A percentile compares a stretch with the other conserved stretches of the same genome.
Conservation (phyloP, 129 eudicot genomes). For the Sambucus nigra region DNA sequence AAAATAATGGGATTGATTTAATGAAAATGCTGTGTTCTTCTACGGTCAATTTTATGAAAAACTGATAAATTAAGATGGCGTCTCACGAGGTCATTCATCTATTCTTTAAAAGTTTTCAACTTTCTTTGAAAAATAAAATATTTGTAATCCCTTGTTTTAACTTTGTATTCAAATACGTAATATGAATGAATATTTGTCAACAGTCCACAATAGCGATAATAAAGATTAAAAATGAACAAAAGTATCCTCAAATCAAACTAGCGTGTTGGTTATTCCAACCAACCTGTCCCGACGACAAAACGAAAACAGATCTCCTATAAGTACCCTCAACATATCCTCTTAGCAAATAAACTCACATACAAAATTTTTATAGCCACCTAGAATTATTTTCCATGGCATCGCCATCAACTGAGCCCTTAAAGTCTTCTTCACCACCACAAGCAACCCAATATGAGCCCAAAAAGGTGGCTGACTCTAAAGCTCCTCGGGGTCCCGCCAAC, state of each 20-base stretch:
- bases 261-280: conserved; percentile 12
- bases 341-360: not conserved
- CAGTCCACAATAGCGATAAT: conserved; percentile 1
- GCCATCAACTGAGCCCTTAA: conserved; percentile 12
- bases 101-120: too few species aligned
- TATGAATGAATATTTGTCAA: too few species aligned
- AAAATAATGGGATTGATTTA: too few species aligned
- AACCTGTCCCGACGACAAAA: not conserved
- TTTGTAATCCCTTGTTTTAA: too few species aligned
- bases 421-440: not conserved
- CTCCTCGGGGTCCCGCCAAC: not conserved
- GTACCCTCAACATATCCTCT: not conserved
- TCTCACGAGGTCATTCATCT: too few species aligned
- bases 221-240: not conserved
- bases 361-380: not conserved
- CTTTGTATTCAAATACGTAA: too few species aligned
- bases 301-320: conserved; percentile 1
- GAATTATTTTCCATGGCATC: conserved; percentile 13
- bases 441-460: not conserved
- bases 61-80: too few species aligned
- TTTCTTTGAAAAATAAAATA: too few species aligned
- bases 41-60: too few species aligned
- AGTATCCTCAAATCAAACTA: not conserved
- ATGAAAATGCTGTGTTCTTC: too few species aligned
- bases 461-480: not conserved